Percentiles rank a stretch among this genome's conserved stretches.
phyloP scores from a whole-genome alignment of 2,329 filamentous ascomycete species.

The Geosmithia flava region DNA sequence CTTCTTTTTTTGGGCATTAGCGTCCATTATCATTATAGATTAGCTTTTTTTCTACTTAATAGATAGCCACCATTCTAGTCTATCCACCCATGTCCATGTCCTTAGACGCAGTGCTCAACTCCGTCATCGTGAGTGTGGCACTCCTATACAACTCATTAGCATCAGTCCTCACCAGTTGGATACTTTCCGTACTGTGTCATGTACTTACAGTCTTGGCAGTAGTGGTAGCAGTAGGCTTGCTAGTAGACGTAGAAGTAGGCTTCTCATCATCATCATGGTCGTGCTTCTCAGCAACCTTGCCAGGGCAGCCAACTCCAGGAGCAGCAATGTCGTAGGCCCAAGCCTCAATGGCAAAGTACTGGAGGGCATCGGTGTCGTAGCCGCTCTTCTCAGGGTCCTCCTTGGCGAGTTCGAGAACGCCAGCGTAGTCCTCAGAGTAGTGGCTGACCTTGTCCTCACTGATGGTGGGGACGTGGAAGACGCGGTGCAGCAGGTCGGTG shows the following conservation, averaged over 20 bases:
- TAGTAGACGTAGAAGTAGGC: conserved; percentile 5
- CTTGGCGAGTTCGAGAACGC: conserved; percentile 38
- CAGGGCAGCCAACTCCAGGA: conserved; percentile 49
- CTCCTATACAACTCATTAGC: conserved; percentile 20
- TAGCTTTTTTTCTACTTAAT: too few species aligned
- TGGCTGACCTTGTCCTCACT: conserved; percentile 50
- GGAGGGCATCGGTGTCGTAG: conserved; percentile 48
- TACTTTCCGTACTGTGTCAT: conserved; percentile 13
- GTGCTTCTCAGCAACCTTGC: conserved; percentile 17
- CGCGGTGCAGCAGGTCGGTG: conserved; percentile 52
- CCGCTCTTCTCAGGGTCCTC: conserved; percentile 31
- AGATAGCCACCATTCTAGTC: not conserved
- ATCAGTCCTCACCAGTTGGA: conserved; percentile 37
- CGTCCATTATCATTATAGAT: too few species aligned
- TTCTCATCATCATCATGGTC: not conserved
- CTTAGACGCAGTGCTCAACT: conserved; percentile 19
- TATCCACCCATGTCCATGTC: not conserved
- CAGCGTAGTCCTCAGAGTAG: conserved; percentile 45
- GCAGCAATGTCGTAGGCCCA: conserved; percentile 54
- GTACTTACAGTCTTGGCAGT: conserved; percentile 29
- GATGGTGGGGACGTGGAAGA: conserved; percentile 50
- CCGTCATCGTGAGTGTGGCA: conserved; percentile 28
- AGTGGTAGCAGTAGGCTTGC: conserved; percentile 13
- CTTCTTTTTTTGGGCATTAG: too few species aligned
- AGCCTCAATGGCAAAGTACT: conserved; percentile 57